A percentile compares a stretch with the other conserved stretches of the same genome.
Evolutionary conservation across 2,329 filamentous ascomycete genomes (phyloP).

Genomic region (Aspergillus costaricaensis): DNA sequence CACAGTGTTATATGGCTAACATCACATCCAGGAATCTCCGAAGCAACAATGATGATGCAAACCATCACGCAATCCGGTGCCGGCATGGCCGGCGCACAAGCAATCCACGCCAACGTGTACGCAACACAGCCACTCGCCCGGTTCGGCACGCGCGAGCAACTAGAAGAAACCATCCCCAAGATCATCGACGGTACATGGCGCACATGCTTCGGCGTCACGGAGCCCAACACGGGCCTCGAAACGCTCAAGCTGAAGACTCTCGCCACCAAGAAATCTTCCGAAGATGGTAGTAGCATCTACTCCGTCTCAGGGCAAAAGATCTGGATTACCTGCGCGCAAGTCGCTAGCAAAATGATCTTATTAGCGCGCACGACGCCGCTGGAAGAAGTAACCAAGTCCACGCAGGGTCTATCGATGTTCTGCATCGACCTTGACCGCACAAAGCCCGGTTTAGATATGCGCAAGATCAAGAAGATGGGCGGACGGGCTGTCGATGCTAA

Average conservation of each 20-base stretch:
- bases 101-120: constrained; percentile 59
- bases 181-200: constrained; percentile 72
- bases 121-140: constrained; percentile 70
- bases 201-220: constrained; percentile 82
- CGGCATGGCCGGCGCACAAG: constrained; percentile 69
- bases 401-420: constrained; percentile 77
- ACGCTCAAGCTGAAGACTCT: constrained; percentile 70
- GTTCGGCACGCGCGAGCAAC: constrained; percentile 68
- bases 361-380: constrained; percentile 73
- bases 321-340: constrained; percentile 85
- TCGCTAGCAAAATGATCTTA: constrained; percentile 80
- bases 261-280: constrained; percentile 57
- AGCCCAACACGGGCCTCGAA: constrained; percentile 77
- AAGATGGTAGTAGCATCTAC: constrained; percentile 55
- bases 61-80: constrained; percentile 74
- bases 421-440: constrained; percentile 72
- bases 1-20: too few relatives aligned
- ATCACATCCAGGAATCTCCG: constrained; percentile 58
- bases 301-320: constrained; percentile 77
- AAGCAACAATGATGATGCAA: constrained; percentile 86
- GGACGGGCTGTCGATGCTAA: constrained; percentile 80
- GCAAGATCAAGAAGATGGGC: constrained; percentile 82
- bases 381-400: constrained; percentile 67
- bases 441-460: constrained; percentile 64
- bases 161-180: constrained; percentile 64